Evolutionary conservation across 164 flowering plant genomes (phyloP), one percentile per base, ranked within the genome.

Genomic region (Vitis amurensis): DNA sequence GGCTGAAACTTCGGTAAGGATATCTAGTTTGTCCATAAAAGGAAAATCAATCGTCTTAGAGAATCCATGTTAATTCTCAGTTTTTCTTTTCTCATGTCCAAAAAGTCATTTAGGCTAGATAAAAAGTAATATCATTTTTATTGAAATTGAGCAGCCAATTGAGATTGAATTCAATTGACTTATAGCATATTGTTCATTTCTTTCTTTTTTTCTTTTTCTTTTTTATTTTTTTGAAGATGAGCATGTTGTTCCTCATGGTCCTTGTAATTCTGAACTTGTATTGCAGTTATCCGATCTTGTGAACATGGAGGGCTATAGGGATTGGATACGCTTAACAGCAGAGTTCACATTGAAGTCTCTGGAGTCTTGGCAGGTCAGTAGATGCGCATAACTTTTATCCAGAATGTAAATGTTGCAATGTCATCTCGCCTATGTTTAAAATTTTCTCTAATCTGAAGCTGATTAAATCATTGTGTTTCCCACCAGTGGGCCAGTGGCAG

Each of bases 311-410:
- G 61, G 37, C 31, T 59, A 59, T 59, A 11, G 61, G 9, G 61
- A 59, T 23, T 59, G 61, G 61, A 59, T 59, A 59, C 61, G 14
- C 31, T 31, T 59, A 11, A 31, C 29, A 8, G 23, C 61, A 8
- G 61, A 59, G 61, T 59, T 59, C 61, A 59, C 61, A 19, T 23
- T 59, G 31, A 59, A 59, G 61, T 59, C 61, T 19, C 29, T 59
- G 31, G 31, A 31, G 14, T 59, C 61, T 23, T 59, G 61, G 61
- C 61, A 59, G 61, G 61, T 23, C 16, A 23, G 27, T 23, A 23
- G 27, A 23, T 23, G 27, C 2, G 27, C 27, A 23, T 23, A 23
- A 23, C 27, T 23, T 23, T 23, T 23, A 23, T 23, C 27, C 27
- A 23, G 27, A 23, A 23, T 23, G 0, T 56, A 56, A 15, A 15